Conservation (phyloP, 2,329 filamentous ascomycete genomes). For the Penicillium sp. region DNA sequence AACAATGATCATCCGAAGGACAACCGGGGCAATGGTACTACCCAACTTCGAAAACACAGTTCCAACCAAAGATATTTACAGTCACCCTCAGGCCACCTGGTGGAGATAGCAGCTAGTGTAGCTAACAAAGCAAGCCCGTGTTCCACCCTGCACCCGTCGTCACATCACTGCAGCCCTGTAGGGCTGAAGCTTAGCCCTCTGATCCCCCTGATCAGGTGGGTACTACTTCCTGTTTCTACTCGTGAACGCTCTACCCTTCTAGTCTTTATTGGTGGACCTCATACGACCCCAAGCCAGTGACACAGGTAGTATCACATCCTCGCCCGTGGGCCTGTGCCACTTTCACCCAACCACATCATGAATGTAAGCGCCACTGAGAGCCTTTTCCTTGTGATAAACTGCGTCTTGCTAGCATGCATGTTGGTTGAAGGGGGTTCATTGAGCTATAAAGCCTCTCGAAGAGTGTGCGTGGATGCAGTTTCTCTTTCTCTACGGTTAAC, state of each 20-base stretch:
- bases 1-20: neutral
- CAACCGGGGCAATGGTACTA: neutral
- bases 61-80: neutral
- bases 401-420: neutral
- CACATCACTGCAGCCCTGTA: slow-evolving; percentile 16
- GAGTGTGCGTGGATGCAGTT: neutral
- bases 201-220: neutral
- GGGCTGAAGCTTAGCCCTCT: slow-evolving; percentile 14
- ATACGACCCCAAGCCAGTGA: neutral
- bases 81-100: neutral
- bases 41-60: neutral
- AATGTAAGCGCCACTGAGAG: slow-evolving; percentile 11
- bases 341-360: slow-evolving; percentile 8
- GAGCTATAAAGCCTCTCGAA: slow-evolving; percentile 7
- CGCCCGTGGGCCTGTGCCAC: neutral
- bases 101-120: neutral
- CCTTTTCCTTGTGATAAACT: neutral
- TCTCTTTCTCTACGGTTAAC: neutral
- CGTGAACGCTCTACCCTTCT: too few relatives aligned
- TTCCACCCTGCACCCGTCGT: slow-evolving; percentile 11
- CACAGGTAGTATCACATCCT: slow-evolving; percentile 9
- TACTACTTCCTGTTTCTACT: neutral
- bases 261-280: neutral
- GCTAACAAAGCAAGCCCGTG: neutral
- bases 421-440: too few relatives aligned